phyloP scores from a whole-genome alignment of 192 early-diverging fungal genomes.

The Paraglomus brasilianum region DNA sequence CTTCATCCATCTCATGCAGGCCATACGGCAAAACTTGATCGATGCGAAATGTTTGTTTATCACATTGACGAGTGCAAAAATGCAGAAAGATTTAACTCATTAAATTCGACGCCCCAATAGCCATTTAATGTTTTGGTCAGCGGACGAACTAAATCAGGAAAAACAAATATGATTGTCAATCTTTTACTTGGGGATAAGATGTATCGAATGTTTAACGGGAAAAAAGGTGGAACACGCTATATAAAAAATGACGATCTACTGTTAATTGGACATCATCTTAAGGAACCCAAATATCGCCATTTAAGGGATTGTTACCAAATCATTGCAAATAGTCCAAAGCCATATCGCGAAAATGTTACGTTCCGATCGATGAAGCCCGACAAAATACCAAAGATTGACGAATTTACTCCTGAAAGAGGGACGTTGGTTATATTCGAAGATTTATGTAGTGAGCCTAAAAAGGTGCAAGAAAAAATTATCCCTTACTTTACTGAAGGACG shows the following conservation, averaged over 20 bases:
- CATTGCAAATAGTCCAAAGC: neutral
- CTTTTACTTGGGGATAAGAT: slow-evolving; percentile 21
- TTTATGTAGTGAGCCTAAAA: slow-evolving; percentile 17
- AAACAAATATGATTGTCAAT: slow-evolving; percentile 18
- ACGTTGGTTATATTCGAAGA: slow-evolving; percentile 17
- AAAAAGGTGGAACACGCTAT: neutral
- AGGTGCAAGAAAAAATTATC: slow-evolving; percentile 18
- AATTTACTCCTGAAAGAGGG: slow-evolving; percentile 19
- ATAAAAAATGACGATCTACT: slow-evolving; percentile 6
- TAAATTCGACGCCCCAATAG: slow-evolving; percentile 9
- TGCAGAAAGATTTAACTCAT: slow-evolving; percentile 12
- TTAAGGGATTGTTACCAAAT: slow-evolving; percentile 14
- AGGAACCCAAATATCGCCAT: neutral
- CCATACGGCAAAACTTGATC: slow-evolving; percentile 23
- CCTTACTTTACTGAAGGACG: slow-evolving; percentile 21
- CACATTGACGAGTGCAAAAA: slow-evolving; percentile 20
- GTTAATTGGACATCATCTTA: slow-evolving; percentile 8
- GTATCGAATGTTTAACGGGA: slow-evolving; percentile 16
- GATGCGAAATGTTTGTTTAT: slow-evolving; percentile 1
- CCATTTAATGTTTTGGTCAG: neutral
- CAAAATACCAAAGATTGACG: slow-evolving; percentile 25
- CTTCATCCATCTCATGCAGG: neutral
- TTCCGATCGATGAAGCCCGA: neutral
- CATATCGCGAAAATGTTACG: slow-evolving; percentile 9
- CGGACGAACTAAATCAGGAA: slow-evolving; percentile 21